Evolutionary conservation across 441 rosid species (phyloP).

Genomic region (Syzygium malaccense): DNA sequence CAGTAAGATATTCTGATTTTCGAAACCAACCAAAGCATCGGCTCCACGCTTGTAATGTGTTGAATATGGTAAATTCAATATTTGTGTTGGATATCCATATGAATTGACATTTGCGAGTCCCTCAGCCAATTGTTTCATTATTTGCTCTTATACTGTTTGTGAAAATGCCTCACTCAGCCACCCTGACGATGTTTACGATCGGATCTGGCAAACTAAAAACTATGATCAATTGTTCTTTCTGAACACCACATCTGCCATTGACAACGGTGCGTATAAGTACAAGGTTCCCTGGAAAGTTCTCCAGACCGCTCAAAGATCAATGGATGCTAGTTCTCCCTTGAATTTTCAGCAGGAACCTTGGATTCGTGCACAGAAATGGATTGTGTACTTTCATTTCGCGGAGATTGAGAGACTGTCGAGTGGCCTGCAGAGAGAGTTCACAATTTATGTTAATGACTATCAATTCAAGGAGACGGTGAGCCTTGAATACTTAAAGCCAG

Average conservation of each 20-base stretch:
- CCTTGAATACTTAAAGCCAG: not conserved
- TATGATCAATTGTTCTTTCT: accelerated
- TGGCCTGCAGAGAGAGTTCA: not conserved
- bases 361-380: not conserved
- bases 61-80: not conserved
- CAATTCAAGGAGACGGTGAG: not conserved
- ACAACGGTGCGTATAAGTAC: not conserved
- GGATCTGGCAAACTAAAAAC: accelerated
- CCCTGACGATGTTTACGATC: not conserved
- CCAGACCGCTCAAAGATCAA: not conserved
- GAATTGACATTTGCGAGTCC: not conserved
- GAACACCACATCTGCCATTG: not conserved
- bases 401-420: not conserved
- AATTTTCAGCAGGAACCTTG: not conserved
- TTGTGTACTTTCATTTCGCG: not conserved
- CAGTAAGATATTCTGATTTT: not conserved
- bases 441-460: not conserved
- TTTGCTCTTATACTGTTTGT: not conserved
- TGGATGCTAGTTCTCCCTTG: not conserved
- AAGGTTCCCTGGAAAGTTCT: not conserved
- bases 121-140: not conserved
- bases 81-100: not conserved
- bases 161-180: not conserved
- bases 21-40: not conserved
- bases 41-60: not conserved